A percentile compares a stretch with the other conserved stretches of the same genome.
phyloP scores from a whole-genome alignment of 306 rosid species.

The Prunus salicina region DNA sequence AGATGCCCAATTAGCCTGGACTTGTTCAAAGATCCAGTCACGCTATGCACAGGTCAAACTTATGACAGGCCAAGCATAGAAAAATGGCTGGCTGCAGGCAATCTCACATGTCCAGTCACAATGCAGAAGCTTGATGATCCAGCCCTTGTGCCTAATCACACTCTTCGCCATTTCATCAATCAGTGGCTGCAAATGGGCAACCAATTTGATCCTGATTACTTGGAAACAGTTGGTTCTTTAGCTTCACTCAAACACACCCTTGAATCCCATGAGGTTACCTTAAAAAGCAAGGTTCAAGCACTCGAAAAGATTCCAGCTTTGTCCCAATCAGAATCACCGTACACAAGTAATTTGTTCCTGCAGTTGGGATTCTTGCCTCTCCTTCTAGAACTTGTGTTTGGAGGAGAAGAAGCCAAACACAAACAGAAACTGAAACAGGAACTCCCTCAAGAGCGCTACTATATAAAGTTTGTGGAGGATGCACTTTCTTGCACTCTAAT shows the following conservation, averaged over 20 bases:
- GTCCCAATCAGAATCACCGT: constrained; percentile 35
- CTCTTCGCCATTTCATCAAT: constrained; percentile 69
- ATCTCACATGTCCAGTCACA: constrained; percentile 91
- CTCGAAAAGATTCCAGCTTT: constrained; percentile 41
- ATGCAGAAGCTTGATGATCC: constrained; percentile 83
- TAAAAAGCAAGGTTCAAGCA: constrained; percentile 45
- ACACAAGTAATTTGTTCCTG: constrained; percentile 45
- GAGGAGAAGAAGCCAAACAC: constrained; percentile 11
- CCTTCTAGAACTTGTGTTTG: constrained; percentile 57
- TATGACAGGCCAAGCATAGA: constrained; percentile 81
- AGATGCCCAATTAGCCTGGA: constrained; percentile 86
- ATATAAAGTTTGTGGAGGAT: constrained; percentile 40
- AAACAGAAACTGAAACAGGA: background rate
- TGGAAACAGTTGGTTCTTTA: constrained; percentile 42
- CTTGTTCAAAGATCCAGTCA: constrained; percentile 81
- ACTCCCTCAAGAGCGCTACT: background rate
- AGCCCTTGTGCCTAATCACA: constrained; percentile 75
- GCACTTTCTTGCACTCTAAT: constrained; percentile 48
- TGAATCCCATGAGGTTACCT: constrained; percentile 37
- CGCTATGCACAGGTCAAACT: constrained; percentile 82
- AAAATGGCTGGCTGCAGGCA: constrained; percentile 71
- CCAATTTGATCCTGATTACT: constrained; percentile 34
- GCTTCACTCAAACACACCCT: constrained; percentile 47
- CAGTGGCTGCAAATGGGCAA: constrained; percentile 59
- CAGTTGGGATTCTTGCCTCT: constrained; percentile 67